Evolutionary conservation across 2,329 filamentous ascomycete species (phyloP).

Genomic region (Curvularia verruculosa): DNA sequence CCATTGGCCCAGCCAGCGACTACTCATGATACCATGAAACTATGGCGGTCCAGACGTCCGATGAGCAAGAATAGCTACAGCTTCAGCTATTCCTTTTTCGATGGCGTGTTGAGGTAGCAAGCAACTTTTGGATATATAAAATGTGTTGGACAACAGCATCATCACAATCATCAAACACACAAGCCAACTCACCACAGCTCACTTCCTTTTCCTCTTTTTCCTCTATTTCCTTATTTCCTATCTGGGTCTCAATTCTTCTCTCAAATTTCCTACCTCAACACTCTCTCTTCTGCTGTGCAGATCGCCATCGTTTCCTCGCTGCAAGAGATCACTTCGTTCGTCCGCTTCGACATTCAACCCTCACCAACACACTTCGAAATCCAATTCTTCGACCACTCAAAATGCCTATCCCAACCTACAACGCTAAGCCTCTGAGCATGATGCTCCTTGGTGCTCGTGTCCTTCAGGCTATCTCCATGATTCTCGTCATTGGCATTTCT

Average conservation of each 20-base stretch:
- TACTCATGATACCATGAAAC: slow-evolving; percentile 49
- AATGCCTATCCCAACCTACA: slow-evolving; percentile 66
- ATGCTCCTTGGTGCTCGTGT: slow-evolving; percentile 77
- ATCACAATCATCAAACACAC: slow-evolving; percentile 41
- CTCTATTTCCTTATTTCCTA: slow-evolving; percentile 44
- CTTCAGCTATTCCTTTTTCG: slow-evolving; percentile 29
- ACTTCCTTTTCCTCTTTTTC: slow-evolving; percentile 46
- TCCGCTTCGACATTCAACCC: slow-evolving; percentile 27
- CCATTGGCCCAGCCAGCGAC: slow-evolving; percentile 48
- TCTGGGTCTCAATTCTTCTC: slow-evolving; percentile 32
- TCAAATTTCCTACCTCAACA: slow-evolving; percentile 20
- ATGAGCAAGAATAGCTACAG: slow-evolving; percentile 45
- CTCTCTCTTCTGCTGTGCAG: slow-evolving; percentile 47
- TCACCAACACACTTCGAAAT: slow-evolving; percentile 21
- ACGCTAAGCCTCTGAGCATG: slow-evolving; percentile 71
- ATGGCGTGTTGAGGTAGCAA: slow-evolving; percentile 27
- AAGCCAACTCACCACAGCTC: slow-evolving; percentile 40
- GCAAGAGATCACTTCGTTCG: slow-evolving; percentile 30
- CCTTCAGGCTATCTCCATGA: slow-evolving; percentile 72
- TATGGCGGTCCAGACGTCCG: slow-evolving; percentile 34
- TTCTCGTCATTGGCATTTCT: slow-evolving; percentile 78
- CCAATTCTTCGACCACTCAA: slow-evolving; percentile 37
- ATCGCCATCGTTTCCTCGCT: slow-evolving; percentile 40
- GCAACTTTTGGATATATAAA: slow-evolving; percentile 36
- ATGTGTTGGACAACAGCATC: slow-evolving; percentile 24